Evolutionary conservation across 768 basidiomycete species (phyloP), one percentile per base, ranked within the genome.

Genomic region (Tricholoma terreum): DNA sequence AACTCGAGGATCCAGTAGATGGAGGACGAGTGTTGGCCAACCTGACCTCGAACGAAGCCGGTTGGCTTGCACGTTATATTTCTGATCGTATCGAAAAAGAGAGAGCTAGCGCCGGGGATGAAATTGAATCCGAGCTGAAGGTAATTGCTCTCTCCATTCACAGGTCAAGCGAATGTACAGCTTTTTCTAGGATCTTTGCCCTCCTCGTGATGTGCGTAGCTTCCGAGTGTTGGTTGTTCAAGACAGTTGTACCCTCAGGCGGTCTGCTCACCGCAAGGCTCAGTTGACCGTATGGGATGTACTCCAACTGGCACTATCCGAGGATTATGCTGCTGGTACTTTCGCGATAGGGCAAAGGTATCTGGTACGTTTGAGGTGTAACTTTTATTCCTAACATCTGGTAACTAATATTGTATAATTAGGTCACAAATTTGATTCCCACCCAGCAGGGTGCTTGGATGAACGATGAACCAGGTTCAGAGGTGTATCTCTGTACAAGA

Each of bases 271-370:
- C 58, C 80, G 91, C 50, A 77, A 73, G 1, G 94, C 86, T 0
- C 89, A 91, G 67, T 62, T 98, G 54, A 94, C 89, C 0, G 80
- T 95, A 3, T 94, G 92, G 92, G 91, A 95, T 64, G 86, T 83
- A 2, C 71, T 82, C 3, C 74, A 73, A 11, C 58, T 89, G 24
- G 74, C 72, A 0, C 63, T 76, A n/a, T 73, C 74, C 21, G 86
- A 89, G 59, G 82, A 77, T 4, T 75, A 70, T n/a, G 65, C 69
- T 53, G 65, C 78, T 50, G 77, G 84, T 33, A 58, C 74, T 4
- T 83, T 95, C 59, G 71, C 75, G 43, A 77, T 79, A 30, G 89
- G 90, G 1, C 83, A 87, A 66, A 73, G 84, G 54, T 94, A 86
- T 65, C 64, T 86, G 65, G 91, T 91, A 57, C 62, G 84, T 17